A percentile compares a stretch with the other conserved stretches of the same genome.
Conservation (phyloP, 2,329 filamentous ascomycete species). For the Ceratocystis alfenasii region DNA sequence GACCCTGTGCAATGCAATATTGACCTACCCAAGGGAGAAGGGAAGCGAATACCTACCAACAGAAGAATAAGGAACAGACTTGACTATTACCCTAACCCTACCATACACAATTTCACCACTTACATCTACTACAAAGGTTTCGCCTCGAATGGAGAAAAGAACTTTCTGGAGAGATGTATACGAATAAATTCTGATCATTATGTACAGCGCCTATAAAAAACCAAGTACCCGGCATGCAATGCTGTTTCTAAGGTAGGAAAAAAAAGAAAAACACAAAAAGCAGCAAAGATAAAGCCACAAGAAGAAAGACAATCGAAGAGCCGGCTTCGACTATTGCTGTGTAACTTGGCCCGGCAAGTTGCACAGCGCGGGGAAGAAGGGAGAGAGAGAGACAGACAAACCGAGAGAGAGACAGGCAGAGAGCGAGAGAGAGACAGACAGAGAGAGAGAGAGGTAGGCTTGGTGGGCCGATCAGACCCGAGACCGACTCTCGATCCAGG, state of each 20-base stretch:
- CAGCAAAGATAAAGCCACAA: neutral
- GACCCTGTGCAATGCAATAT: too few species aligned
- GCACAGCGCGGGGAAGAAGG: neutral
- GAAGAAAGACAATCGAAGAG: neutral
- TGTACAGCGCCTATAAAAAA: neutral
- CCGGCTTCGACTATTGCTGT: conserved; percentile 4
- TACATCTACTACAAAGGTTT: too few species aligned
- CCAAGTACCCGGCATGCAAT: conserved; percentile 1
- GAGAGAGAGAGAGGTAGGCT: too few species aligned
- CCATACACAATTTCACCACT: too few species aligned
- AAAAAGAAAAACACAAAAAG: conserved; percentile 12
- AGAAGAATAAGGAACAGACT: too few species aligned
- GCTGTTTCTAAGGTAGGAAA: conserved; percentile 13
- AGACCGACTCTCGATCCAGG: conserved; percentile 43
- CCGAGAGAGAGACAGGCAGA: neutral
- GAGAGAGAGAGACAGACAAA: conserved; percentile 14
- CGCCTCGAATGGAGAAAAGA: too few species aligned
- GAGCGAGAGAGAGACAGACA: neutral
- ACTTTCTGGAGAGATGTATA: neutral
- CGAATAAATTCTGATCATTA: neutral
- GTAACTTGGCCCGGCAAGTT: conserved; percentile 6
- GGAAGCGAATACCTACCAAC: too few species aligned
- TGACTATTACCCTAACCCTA: too few species aligned
- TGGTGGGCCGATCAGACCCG: conserved; percentile 12
- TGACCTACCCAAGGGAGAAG: too few species aligned